phyloP scores from a whole-genome alignment of 2,329 filamentous ascomycete genomes.

The Cordyceps fumosorosea region DNA sequence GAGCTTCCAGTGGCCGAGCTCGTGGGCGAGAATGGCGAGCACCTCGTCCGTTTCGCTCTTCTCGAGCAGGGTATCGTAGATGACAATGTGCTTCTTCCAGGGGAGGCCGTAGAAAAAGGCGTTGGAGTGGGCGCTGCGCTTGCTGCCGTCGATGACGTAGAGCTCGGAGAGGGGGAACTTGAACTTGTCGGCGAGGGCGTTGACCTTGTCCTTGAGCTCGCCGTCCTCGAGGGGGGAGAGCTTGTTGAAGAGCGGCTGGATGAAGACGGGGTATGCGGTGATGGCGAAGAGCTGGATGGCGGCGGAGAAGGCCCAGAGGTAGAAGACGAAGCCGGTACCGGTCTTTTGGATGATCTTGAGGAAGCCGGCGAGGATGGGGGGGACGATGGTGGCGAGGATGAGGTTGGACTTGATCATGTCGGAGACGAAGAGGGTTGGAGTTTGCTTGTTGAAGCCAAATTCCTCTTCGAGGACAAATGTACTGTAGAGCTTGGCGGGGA shows the following conservation, averaged over 20 bases:
- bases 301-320: constrained; percentile 89
- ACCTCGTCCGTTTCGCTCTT: constrained; percentile 91
- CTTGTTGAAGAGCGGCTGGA: constrained; percentile 97
- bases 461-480: constrained; percentile 94
- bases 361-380: constrained; percentile 86
- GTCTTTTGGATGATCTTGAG: constrained; percentile 91
- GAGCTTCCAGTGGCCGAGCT: constrained; percentile 94
- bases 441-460: constrained; percentile 99
- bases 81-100: constrained; percentile 99
- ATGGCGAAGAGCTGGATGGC: constrained; percentile 89
- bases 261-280: constrained; percentile 90
- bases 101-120: constrained; percentile 95
- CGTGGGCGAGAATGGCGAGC: constrained; percentile 88
- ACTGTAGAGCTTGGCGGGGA: constrained; percentile 83
- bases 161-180: constrained; percentile 90
- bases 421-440: constrained; percentile 74
- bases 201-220: constrained; percentile 79
- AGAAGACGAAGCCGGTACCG: constrained; percentile 93
- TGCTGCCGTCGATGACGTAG: constrained; percentile 89
- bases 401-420: constrained; percentile 90
- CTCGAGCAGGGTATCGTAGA: constrained; percentile 95
- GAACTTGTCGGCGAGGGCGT: constrained; percentile 73
- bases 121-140: constrained; percentile 80
- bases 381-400: constrained; percentile 70
- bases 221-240: constrained; percentile 86